phyloP scores from a whole-genome alignment of 352 stramenopile genomes.

The Phytophthora pseudosyringae region DNA sequence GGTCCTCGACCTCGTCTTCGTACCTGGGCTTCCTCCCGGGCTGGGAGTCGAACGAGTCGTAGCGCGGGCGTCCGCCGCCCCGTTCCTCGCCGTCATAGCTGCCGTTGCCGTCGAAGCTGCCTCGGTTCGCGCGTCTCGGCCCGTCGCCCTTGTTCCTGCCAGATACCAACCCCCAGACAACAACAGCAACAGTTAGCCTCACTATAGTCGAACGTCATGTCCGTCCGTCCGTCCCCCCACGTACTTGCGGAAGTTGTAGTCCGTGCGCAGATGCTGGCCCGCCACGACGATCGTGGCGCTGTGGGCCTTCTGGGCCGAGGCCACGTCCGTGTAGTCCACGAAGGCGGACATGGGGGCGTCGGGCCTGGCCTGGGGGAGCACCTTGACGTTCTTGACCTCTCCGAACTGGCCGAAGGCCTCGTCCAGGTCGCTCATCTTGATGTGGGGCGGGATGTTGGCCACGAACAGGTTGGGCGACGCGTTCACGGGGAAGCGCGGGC shows the following conservation, averaged over 20 bases:
- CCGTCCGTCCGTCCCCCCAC: conserved; percentile 2
- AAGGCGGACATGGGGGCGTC: conserved; percentile 71
- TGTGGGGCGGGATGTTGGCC: conserved; percentile 66
- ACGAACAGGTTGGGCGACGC: conserved; percentile 65
- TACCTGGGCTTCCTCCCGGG: conserved; percentile 19
- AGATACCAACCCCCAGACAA: neutral
- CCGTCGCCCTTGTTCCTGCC: conserved; percentile 34
- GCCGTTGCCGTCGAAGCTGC: conserved; percentile 27
- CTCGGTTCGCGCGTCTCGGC: conserved; percentile 20
- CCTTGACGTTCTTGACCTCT: conserved; percentile 69
- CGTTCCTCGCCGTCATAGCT: conserved; percentile 28
- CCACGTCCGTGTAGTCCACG: conserved; percentile 58
- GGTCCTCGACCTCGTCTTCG: conserved; percentile 35
- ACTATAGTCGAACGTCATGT: neutral
- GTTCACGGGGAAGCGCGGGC: conserved; percentile 18
- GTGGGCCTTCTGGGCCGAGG: conserved; percentile 51
- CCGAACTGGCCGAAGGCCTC: conserved; percentile 65
- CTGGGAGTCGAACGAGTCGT: conserved; percentile 37
- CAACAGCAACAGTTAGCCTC: neutral
- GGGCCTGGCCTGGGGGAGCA: conserved; percentile 47
- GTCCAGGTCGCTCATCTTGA: conserved; percentile 67
- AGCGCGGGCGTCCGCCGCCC: conserved; percentile 12
- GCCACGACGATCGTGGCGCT: conserved; percentile 49
- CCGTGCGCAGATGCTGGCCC: conserved; percentile 49
- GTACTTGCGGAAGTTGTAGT: conserved; percentile 65